Percentiles rank a stretch among this genome's conserved stretches.
phyloP scores from a whole-genome alignment of 305 asterid genomes.

The Fraxinus platypoda region DNA sequence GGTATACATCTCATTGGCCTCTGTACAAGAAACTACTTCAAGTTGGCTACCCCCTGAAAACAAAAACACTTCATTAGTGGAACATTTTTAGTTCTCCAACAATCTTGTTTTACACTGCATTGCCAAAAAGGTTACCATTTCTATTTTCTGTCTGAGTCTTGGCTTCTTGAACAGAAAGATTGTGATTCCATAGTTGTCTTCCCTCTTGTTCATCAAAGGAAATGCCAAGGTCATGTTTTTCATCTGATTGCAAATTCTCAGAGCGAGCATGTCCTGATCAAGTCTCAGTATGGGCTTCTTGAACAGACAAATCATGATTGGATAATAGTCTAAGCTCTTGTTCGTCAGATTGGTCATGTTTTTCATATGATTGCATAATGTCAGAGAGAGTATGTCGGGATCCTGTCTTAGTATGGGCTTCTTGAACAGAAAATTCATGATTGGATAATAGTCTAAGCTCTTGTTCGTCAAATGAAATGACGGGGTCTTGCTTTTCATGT shows the following conservation, averaged over 20 bases:
- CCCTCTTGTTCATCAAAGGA: conserved; percentile 17
- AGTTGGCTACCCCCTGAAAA: neutral
- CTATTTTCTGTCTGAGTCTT: too few species aligned
- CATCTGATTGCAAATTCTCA: conserved; percentile 12
- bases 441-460: neutral
- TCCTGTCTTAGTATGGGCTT: neutral
- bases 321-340: neutral
- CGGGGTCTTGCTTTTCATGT: conserved; percentile 7
- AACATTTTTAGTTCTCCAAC: too few species aligned
- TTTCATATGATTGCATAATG: conserved; percentile 6
- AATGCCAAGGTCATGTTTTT: neutral
- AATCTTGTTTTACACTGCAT: too few species aligned
- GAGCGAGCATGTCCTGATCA: neutral
- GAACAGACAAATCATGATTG: neutral
- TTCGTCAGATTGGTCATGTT: conserved; percentile 3
- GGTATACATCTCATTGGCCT: neutral
- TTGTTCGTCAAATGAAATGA: conserved; percentile 7
- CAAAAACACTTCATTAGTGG: too few species aligned
- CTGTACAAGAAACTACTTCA: conserved; percentile 25
- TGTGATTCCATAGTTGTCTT: neutral
- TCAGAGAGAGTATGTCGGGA: neutral
- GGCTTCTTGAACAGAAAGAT: conserved; percentile 20
- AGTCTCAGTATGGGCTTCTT: conserved; percentile 11
- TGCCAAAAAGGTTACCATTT: too few species aligned
- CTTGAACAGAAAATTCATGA: conserved; percentile 8